Evolutionary conservation across 2,329 filamentous ascomycete species (phyloP), one percentile per base, ranked within the genome.

Genomic region (Microdochium paspali): DNA sequence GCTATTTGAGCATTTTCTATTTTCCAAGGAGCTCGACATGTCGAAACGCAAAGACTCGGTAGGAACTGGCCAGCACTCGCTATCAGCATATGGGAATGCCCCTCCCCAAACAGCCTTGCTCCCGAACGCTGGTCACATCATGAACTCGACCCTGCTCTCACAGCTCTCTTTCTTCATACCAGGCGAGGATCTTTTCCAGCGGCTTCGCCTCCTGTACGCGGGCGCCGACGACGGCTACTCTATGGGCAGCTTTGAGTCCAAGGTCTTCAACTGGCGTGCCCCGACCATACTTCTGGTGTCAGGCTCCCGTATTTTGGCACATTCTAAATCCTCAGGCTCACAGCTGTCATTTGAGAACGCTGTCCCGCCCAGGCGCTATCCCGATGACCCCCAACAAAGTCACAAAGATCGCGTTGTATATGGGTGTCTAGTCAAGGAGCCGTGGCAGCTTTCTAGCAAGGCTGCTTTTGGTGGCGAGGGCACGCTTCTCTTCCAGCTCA

Each of bases 201-300:
- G 79, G 3, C 68, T 89, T 2, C 77, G 83, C 1, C 72, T 80
- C 2, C 69, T 90, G 0, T 90, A 89, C 59, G 83, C 81, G 1
- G 85, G 85, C 4, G 80, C 77, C 44, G 76, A 80, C 24, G 79
- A 83, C 12, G 85, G 85, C 4, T 90, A 88, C 63, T 87, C 83
- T 20, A 84, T 89, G 79, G 84, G 85, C 21, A 84, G 81, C 47
- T 88, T 89, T 52, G 82, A 88, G 59, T 76, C 81, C 20, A 83
- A 82, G 54, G 81, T 87, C 2, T 85, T 89, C 65, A 85, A 89
- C 60, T 90, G 85, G 85, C 73, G 78, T 39, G 84, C 84, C 0
- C 85, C 85, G 0, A 87, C 85, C 0, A 77, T 90, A 18, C 69
- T 90, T 10, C 72, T 90, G 1, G 80, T 89, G 2, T 77, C 78